Evolutionary conservation across 2,329 filamentous ascomycete genomes (phyloP), one percentile per base, ranked within the genome.

Genomic region (Furcasterigmium sp.): DNA sequence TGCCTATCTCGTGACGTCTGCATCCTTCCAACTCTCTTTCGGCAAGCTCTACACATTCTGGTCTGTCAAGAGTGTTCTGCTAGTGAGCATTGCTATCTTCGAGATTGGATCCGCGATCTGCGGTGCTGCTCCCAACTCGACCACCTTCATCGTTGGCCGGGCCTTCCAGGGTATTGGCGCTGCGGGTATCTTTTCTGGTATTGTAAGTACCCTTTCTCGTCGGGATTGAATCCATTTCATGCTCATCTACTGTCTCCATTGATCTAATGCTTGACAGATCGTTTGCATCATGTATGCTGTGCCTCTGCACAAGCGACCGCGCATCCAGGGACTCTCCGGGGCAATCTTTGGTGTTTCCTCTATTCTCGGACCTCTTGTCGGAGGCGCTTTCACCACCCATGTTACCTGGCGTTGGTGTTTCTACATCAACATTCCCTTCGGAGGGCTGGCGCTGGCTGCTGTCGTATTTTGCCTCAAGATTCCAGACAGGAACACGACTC

Each of bases 181-280:
- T 13, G 63, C 73, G 10, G 68, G 67, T 18, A 67, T 67, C 41
- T 73, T 73, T 51, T 69, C 68, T n/a, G 73, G 72, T 2, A 61
- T 60, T 1, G 50, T 65, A 26, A 17, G 32, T 18, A n/a, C n/a
- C n/a, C n/a, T n/a, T n/a, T n/a, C n/a, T n/a, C n/a, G n/a, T n/a
- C n/a, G n/a, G n/a, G n/a, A n/a, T n/a, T n/a, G n/a, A n/a, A 18
- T 35, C 3, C n/a, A 3, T 26, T 26, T 26, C 7, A 7, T 26
- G 23, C 23, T 26, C 8, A 28, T 25, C 11, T 26, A 8, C 19
- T 37, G 26, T 10, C 14, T 21, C 3, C 4, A 18, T 17, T 35
- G 11, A 29, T 30, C 8, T 35, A 17, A 6, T 7, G 7, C 23
- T 11, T 11, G 23, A 18, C 15, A 35, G 32, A 35, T 35, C 15